Base-by-base conservation (phyloP, 1,139 yeast genomes). In the Lodderomyces beijingensis region DNA sequence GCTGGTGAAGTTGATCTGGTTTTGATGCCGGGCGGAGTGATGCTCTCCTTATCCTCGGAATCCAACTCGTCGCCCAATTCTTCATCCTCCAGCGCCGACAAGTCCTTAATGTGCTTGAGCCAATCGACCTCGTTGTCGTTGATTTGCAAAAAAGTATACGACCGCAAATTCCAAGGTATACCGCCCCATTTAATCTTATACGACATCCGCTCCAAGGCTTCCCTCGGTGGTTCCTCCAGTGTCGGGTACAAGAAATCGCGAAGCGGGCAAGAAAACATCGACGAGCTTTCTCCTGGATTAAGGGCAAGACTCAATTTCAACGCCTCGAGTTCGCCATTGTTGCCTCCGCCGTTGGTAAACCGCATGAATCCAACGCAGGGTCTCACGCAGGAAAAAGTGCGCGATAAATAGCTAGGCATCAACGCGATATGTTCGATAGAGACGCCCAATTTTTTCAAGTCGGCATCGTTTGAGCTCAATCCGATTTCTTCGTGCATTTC, bases 401-500 rank as follows among this genome's bases (percentile, higher is more conserved):
- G 63, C 4, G 91, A 80, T 18, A 88, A 57, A 52, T 84, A 88
- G 37, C 85, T 68, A 1, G 96, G 95, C 47, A 87, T 53, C 5
- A 72, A 61, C 32, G 74, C 72, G 24, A 83, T 51, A 38, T 73
- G 73, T 36, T 79, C 81, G 33, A 84, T 59, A 27, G 60, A 55
- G 49, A 79, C 70, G 0, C 82, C 83, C 44, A 57, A 70, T 25
- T 69, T 57, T 5, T 53, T 47, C 18, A 57, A 46, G 10, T 53
- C 55, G 0, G 57, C 64, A 44, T 79, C 72, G 46, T 68, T 60
- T 13, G 68, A 59, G 4, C 77, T 72, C 10, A 88, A 55, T 0
- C 96, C 96, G 32, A 87, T 85, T 53, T 88, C 96, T 53, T 88
- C 96, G 42, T 70, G 76, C 49, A 87, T 79, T 57, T 88, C 96